These are phyloP conservation scores for Thecaphora frezii DNA, from an alignment of 1,284 basidiomycete genomes.

Conservation along the genomic window DNA sequence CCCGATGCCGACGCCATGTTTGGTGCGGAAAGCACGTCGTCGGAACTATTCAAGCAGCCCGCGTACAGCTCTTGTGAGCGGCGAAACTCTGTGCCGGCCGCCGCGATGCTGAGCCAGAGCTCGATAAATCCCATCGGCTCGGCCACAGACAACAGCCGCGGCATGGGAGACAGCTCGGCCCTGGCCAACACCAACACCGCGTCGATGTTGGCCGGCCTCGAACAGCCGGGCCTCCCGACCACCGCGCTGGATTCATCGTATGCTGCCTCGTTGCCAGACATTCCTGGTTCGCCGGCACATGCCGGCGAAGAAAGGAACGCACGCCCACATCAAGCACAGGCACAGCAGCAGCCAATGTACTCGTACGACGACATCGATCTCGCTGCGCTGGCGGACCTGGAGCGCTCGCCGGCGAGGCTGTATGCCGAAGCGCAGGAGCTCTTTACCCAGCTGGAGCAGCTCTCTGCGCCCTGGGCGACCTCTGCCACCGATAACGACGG, in stretches of 20 bases:
- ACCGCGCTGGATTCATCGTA: neutral
- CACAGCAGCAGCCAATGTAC: neutral
- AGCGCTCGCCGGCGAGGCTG: slow-evolving; percentile 5
- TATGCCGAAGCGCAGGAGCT: slow-evolving; percentile 5
- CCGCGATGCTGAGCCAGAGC: neutral
- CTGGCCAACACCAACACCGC: neutral
- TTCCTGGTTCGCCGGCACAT: neutral
- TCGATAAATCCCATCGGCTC: neutral
- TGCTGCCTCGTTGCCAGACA: neutral
- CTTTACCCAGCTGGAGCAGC: neutral
- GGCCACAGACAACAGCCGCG: neutral
- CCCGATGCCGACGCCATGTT: neutral
- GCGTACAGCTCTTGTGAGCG: neutral
- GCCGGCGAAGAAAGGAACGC: too few relatives aligned
- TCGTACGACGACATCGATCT: slow-evolving; percentile 25
- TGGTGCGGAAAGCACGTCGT: too few relatives aligned
- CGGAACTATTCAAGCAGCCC: neutral
- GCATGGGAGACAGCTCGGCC: neutral
- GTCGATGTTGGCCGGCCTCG: neutral
- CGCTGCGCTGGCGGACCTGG: slow-evolving; percentile 8
- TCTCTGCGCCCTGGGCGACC: neutral
- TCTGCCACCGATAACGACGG: neutral
- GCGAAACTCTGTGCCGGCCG: neutral
- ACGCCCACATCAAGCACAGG: too few relatives aligned
- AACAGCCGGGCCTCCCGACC: neutral